These are phyloP conservation scores for Marchantia paleacea DNA, from an alignment of 225 moss, liverwort and hornwort genomes.

Conservation along the genomic window DNA sequence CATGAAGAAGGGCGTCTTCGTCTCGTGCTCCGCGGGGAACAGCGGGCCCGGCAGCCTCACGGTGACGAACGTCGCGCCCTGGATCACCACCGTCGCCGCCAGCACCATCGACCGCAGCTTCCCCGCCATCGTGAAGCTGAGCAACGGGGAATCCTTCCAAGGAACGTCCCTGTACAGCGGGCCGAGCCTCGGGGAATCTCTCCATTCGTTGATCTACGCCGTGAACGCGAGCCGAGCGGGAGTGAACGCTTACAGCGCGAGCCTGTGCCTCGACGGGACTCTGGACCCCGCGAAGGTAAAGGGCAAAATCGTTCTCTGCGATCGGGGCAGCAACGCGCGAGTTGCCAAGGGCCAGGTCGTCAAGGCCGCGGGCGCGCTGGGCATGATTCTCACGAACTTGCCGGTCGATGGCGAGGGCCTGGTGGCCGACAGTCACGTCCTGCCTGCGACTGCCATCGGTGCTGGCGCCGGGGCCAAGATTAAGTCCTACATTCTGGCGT, in stretches of 20 bases:
- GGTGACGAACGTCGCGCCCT: constrained; percentile 54
- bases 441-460: constrained; percentile 77
- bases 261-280: constrained; percentile 64
- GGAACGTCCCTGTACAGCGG: constrained; percentile 90
- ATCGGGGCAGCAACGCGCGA: constrained; percentile 72
- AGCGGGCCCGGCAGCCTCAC: constrained; percentile 34
- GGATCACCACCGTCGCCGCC: constrained; percentile 64
- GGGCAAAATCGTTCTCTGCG: constrained; percentile 83
- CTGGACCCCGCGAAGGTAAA: constrained; percentile 65
- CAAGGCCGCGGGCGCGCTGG: constrained; percentile 64
- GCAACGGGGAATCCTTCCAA: constrained; percentile 37
- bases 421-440: constrained; percentile 77
- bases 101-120: constrained; percentile 61
- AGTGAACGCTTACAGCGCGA: constrained; percentile 46
- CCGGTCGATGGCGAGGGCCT: constrained; percentile 83
- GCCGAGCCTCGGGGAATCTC: constrained; percentile 41
- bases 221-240: constrained; percentile 50
- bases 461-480: constrained; percentile 55
- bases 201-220: constrained; percentile 62
- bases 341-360: constrained; percentile 75
- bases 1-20: constrained; percentile 58
- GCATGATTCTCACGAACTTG: constrained; percentile 78
- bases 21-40: constrained; percentile 57
- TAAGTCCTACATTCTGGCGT: constrained; percentile 43
- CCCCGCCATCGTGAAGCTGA: constrained; percentile 52